Evolutionary conservation across 1,284 basidiomycete genomes (phyloP).

Genomic region (Neonothopanus nambi): DNA sequence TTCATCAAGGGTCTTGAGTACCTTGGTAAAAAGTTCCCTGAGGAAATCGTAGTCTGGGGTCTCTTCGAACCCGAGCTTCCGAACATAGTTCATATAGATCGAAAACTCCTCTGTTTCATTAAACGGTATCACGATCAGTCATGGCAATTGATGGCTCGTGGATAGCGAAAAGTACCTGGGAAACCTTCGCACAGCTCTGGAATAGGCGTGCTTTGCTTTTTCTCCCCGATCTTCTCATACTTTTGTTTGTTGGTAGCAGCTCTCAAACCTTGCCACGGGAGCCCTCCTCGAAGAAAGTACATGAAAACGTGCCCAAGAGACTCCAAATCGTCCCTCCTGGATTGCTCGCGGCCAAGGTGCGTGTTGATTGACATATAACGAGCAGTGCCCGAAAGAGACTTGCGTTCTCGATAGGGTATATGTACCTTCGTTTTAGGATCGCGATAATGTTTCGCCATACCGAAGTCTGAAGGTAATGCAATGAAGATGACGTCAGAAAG

Average conservation of each 20-base stretch:
- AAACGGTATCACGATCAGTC: neutral
- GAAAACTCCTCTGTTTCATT: constrained; percentile 81
- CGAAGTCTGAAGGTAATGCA: constrained; percentile 71
- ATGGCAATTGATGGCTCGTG: constrained; percentile 9
- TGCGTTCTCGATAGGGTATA: constrained; percentile 98
- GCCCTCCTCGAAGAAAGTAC: constrained; percentile 92
- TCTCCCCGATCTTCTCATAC: constrained; percentile 97
- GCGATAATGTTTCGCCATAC: constrained; percentile 98
- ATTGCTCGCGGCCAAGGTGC: constrained; percentile 90
- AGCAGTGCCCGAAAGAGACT: constrained; percentile 95
- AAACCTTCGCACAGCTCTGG: constrained; percentile 94
- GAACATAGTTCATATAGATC: constrained; percentile 97
- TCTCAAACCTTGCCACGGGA: constrained; percentile 95
- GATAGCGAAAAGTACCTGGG: constrained; percentile 66
- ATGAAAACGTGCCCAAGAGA: constrained; percentile 97
- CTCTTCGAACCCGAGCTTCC: constrained; percentile 95
- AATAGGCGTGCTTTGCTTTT: constrained; percentile 94
- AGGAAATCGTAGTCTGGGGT: constrained; percentile 97
- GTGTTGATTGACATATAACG: constrained; percentile 99
- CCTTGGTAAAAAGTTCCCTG: constrained; percentile 91
- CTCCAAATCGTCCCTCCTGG: constrained; percentile 91
- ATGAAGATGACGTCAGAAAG: constrained; percentile 2
- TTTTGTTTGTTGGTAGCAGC: constrained; percentile 98
- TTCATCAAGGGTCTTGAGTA: constrained; percentile 87
- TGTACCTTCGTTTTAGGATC: constrained; percentile 98